A percentile compares a stretch with the other conserved stretches of the same genome.
Evolutionary conservation across 192 early-diverging fungal species (phyloP).

Genomic region (Phycomyces nitens): DNA sequence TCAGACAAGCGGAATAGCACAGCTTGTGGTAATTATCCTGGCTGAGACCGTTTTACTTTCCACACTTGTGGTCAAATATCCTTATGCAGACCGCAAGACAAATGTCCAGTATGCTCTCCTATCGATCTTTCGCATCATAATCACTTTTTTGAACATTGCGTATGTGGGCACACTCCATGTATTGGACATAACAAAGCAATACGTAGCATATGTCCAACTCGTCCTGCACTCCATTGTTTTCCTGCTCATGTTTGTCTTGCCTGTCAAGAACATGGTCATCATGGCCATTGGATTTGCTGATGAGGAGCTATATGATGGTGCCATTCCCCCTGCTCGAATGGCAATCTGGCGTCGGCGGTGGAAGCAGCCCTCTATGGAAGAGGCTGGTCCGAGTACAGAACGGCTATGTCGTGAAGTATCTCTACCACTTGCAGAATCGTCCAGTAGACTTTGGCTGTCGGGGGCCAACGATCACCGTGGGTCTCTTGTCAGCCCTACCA

Average conservation of each 20-base stretch:
- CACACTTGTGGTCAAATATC: slow-evolving; percentile 40
- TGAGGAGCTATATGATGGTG: slow-evolving; percentile 15
- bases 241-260: slow-evolving; percentile 37
- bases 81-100: slow-evolving; percentile 34
- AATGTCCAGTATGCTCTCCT: slow-evolving; percentile 39
- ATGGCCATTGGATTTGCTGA: slow-evolving; percentile 13
- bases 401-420: no score
- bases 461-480: no score
- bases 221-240: slow-evolving; percentile 39
- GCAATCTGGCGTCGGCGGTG: neutral
- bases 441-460: no score
- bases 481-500: no score
- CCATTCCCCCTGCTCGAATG: slow-evolving; percentile 7
- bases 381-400: no score
- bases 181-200: slow-evolving; percentile 24
- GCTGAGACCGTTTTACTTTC: slow-evolving; percentile 38
- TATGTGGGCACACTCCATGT: slow-evolving; percentile 30
- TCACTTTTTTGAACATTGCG: slow-evolving; percentile 36
- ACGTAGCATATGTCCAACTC: slow-evolving; percentile 42
- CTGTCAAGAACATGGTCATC: slow-evolving; percentile 24
- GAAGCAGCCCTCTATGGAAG: neutral
- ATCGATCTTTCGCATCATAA: slow-evolving; percentile 26
- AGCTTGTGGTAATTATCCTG: slow-evolving; percentile 36
- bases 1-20: slow-evolving; percentile 43
- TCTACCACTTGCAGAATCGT: no score